Evolutionary conservation across 83 land plant species (phyloP), one percentile per base, ranked within the genome.

Genomic region (Diphasiastrum complanatum): DNA sequence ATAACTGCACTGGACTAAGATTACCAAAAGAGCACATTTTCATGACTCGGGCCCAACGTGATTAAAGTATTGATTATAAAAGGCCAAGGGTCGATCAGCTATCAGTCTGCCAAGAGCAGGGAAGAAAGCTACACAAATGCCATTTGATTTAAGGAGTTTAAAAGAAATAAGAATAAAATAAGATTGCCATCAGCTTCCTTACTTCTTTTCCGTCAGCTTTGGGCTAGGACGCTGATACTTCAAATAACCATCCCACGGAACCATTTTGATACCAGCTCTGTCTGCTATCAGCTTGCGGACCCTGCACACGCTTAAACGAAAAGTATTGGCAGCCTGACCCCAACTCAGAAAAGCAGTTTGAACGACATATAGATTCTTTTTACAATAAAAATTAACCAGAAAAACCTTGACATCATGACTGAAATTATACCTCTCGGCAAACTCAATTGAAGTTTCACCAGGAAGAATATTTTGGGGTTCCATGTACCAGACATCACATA

Each of bases 341-440:
- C 16, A 26, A 31, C 4, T 24, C 50, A 53, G 37, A 1, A 18
- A 38, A 45, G 14, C 12, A 56, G 12, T 18, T 16, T 30, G 2
- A 20, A 12, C 27, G 2, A n/a, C n/a, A n/a, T n/a, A n/a, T n/a
- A n/a, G n/a, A n/a, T n/a, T n/a, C 1, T 12, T 16, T 1, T 16
- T 40, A 50, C 14, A 27, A 26, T 34, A 61, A 11, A 1, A 16
- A 26, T 14, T 45, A 19, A 27, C 25, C 14, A 28, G 30, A n/a
- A n/a, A n/a, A n/a, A n/a, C n/a, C n/a, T n/a, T 5, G 50, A 40
- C 29, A 20, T 27, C n/a, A 22, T n/a, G n/a, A n/a, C n/a, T n/a
- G n/a, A n/a, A n/a, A n/a, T n/a, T n/a, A 22, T 51, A 92, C 97
- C 97, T 92, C 65, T 92, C 97, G 51, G 97, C 95, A 74, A 92